Evolutionary conservation across 2,329 filamentous ascomycete genomes (phyloP).

Genomic region (Nemania bipapillata): DNA sequence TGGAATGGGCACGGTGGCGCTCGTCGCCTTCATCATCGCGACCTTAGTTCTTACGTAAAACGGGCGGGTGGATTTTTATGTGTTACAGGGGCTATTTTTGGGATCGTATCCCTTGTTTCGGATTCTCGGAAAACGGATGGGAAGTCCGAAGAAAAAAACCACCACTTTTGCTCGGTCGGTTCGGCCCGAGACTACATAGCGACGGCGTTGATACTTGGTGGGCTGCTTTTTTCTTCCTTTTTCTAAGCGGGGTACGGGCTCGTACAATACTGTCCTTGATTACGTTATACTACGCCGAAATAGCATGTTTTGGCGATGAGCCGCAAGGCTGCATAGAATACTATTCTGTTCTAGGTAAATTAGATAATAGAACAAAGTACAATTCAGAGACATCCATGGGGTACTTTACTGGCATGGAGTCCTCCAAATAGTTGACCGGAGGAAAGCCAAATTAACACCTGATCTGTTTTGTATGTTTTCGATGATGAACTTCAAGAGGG

Average conservation of each 20-base stretch:
- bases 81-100: neutral
- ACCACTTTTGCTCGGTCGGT: neutral
- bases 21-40: slow-evolving; percentile 59
- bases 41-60: slow-evolving; percentile 54
- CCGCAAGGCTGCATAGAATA: neutral
- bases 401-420: too few species aligned
- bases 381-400: neutral
- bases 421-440: too few species aligned
- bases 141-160: neutral
- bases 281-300: neutral
- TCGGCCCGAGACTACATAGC: slow-evolving; percentile 32
- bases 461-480: neutral
- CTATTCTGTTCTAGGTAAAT: neutral
- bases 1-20: slow-evolving; percentile 50
- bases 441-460: too few species aligned
- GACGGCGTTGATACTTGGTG: slow-evolving; percentile 38
- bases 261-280: neutral
- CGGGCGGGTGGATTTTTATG: neutral
- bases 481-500: neutral
- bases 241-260: neutral
- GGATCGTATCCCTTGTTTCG: neutral
- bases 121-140: neutral
- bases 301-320: neutral
- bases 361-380: neutral
- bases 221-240: neutral